Percentiles rank a stretch among this genome's conserved stretches.
Conservation (phyloP, 805 yeast species). For the Yueomyces sp. region DNA sequence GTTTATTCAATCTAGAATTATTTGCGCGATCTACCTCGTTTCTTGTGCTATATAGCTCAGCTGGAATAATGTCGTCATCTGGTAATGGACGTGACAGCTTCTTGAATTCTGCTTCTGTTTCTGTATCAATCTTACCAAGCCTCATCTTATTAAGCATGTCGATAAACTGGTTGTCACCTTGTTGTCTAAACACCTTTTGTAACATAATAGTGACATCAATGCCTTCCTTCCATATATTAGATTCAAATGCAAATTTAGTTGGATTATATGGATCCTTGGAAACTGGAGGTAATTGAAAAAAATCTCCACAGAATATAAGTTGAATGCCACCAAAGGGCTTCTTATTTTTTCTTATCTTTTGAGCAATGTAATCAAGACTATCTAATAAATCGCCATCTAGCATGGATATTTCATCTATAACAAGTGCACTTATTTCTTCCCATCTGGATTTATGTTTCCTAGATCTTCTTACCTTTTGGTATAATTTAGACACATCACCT, state of each 20-base stretch:
- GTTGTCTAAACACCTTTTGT: constrained; percentile 60
- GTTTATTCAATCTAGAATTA: constrained; percentile 29
- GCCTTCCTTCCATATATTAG: constrained; percentile 45
- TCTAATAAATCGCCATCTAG: constrained; percentile 56
- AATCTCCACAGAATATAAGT: constrained; percentile 65
- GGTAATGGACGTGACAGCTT: constrained; percentile 40
- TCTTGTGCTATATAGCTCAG: constrained; percentile 64
- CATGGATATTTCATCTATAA: constrained; percentile 75
- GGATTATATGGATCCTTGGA: constrained; percentile 18
- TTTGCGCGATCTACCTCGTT: constrained; percentile 61
- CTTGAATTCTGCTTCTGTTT: constrained; percentile 36
- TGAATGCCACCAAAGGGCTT: constrained; percentile 75
- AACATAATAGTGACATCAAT: constrained; percentile 46
- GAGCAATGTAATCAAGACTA: constrained; percentile 49
- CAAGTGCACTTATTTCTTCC: constrained; percentile 42
- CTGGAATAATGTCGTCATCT: constrained; percentile 52
- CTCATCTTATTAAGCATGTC: constrained; percentile 68
- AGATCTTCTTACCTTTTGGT: constrained; percentile 40
- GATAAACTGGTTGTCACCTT: constrained; percentile 55
- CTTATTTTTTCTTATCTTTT: constrained; percentile 30
- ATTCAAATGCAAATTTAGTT: constrained; percentile 50
- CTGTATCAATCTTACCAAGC: constrained; percentile 40
- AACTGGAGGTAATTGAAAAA: constrained; percentile 67
- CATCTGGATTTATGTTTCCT: constrained; percentile 40
- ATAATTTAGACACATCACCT: constrained; percentile 33